phyloP scores from a whole-genome alignment of 1,139 yeast species.

The Zygotorulaspora mrakii region DNA sequence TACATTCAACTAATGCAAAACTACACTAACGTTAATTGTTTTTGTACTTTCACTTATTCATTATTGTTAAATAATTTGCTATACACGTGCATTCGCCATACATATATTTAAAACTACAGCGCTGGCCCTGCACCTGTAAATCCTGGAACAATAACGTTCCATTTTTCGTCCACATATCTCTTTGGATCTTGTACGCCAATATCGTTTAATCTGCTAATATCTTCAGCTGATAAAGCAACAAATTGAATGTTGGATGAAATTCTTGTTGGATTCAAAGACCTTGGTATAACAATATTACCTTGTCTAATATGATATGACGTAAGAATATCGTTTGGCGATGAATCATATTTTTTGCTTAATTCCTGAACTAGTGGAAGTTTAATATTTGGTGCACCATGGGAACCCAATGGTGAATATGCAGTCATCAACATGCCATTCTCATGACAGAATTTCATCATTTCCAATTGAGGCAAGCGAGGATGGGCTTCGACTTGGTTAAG shows the following conservation, averaged over 20 bases:
- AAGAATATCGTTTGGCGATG: slow-evolving; percentile 46
- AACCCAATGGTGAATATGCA: slow-evolving; percentile 62
- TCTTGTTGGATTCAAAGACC: slow-evolving; percentile 43
- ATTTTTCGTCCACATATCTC: slow-evolving; percentile 37
- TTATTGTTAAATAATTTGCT: no score
- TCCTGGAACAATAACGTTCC: slow-evolving; percentile 31
- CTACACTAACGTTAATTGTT: no score
- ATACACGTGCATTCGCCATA: no score
- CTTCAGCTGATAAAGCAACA: slow-evolving; percentile 45
- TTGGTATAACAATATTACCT: slow-evolving; percentile 52
- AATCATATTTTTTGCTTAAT: slow-evolving; percentile 46
- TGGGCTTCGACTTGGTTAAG: slow-evolving; percentile 59
- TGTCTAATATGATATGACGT: slow-evolving; percentile 54
- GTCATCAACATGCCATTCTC: slow-evolving; percentile 46
- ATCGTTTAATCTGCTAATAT: slow-evolving; percentile 42
- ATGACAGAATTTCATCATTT: slow-evolving; percentile 44
- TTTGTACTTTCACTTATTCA: no score
- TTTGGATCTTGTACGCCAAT: slow-evolving; percentile 46
- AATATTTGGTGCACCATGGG: slow-evolving; percentile 51
- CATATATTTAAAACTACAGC: background rate
- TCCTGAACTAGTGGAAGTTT: slow-evolving; percentile 42
- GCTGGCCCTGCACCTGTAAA: slow-evolving; percentile 22
- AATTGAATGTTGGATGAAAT: slow-evolving; percentile 35
- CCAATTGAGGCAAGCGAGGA: slow-evolving; percentile 54
- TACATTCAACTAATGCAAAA: no score